phyloP scores from a whole-genome alignment of 768 basidiomycete species.

The Lactarius sp. region DNA sequence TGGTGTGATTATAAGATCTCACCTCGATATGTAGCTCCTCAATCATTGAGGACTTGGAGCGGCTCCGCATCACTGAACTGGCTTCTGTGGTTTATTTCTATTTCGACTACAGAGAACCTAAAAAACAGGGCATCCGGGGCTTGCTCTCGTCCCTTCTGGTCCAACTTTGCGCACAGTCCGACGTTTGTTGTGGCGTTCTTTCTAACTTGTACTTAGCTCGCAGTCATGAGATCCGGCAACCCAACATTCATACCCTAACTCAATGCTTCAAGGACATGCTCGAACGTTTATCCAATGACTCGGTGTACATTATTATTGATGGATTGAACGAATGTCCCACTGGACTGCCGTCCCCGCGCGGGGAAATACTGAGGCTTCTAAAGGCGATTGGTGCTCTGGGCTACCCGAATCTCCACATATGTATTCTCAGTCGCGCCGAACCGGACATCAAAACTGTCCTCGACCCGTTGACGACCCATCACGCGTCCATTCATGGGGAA shows the following conservation, averaged over 20 bases:
- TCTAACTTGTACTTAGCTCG: not conserved
- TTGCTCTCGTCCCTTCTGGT: not conserved
- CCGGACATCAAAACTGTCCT: not conserved
- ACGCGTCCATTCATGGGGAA: not conserved
- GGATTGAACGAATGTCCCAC: not conserved
- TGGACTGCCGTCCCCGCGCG: not conserved
- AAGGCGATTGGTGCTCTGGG: not conserved
- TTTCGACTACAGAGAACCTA: not conserved
- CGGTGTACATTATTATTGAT: not conserved
- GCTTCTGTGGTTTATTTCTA: not conserved
- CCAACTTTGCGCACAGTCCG: not conserved
- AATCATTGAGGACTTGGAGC: not conserved
- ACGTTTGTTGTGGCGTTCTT: not conserved
- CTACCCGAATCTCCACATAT: not conserved
- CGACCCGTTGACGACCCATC: not conserved
- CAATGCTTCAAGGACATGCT: conserved; percentile 1
- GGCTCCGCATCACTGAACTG: not conserved
- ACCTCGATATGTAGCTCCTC: not conserved
- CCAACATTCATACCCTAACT: not conserved
- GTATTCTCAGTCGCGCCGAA: conserved; percentile 1
- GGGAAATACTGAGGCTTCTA: not conserved
- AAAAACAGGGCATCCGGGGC: not conserved
- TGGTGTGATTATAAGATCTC: not conserved
- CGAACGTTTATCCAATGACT: not conserved
- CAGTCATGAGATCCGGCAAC: not conserved